Base-by-base conservation (phyloP, 116 monocot genomes). In the Zostera marina region DNA sequence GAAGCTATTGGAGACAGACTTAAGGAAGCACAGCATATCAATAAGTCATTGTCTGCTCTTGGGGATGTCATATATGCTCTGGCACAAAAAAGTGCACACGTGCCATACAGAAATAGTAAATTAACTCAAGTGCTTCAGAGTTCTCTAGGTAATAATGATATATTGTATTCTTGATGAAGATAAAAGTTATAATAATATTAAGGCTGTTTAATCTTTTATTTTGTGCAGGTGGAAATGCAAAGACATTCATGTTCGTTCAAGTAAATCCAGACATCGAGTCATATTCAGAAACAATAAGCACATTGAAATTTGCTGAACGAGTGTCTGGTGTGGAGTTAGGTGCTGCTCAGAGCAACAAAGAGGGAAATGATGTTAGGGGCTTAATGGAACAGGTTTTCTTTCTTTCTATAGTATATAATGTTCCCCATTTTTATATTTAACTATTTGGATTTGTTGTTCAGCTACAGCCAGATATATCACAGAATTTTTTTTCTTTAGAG, bases 251-350 rank as follows among this genome's bases (percentile, higher is more conserved):
- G 92, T 78, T 87, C 72, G 83, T 87, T 40, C 83, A 92, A 48
- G 74, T 87, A 42, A 87, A 92, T 71, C 92, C 92, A 24, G 83
- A 92, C 68, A 44, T 64, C 11, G 84, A 81, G 38, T 86, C 87
- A 63, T 83, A 74, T 68, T 81, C 81, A 65, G 87, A 92, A 65
- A 92, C 83, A 14, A 40, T 84, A 59, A 92, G 92, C 49, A 92
- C 92, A n/a, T 59, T 92, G 22, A 92, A 87, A 61, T 87, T 92
- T 79, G 92, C 92, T 41, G 87, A 92, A 70, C 83, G 92, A 22
- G 92, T 87, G 23, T 92, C 87, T 68, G 92, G 92, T 21, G 87
- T 92, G 19, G 84, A 92, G 58, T 77, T 92, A 61, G 92, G 92
- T 70, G 76, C 87, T 72, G 92, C 92, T 40, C 58, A 72, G 42